Percentiles rank a stretch among this genome's conserved stretches.
Evolutionary conservation across 1,139 yeast genomes (phyloP).

Genomic region (Sugiyamaella pinicola): DNA sequence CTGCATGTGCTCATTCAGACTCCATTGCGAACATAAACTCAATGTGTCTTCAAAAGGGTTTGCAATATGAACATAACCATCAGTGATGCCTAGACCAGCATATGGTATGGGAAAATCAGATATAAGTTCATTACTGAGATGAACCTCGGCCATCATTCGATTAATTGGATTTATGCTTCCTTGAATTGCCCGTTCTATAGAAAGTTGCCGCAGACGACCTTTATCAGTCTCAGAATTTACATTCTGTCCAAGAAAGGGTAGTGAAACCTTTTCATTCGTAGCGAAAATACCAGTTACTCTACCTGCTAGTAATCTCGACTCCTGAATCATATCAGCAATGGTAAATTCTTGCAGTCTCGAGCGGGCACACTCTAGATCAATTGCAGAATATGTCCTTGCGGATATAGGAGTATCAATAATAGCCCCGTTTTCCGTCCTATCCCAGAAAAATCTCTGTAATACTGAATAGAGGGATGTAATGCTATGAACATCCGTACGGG

Average conservation of each 20-base stretch:
- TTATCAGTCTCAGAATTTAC: neutral
- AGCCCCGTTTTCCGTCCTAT: constrained; percentile 24
- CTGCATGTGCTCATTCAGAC: constrained; percentile 18
- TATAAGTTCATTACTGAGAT: constrained; percentile 20
- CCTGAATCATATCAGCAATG: constrained; percentile 21
- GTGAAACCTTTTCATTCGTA: constrained; percentile 15
- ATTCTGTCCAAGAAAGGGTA: constrained; percentile 12
- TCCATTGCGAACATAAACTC: constrained; percentile 30
- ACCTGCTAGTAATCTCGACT: constrained; percentile 27
- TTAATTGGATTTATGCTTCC: constrained; percentile 10
- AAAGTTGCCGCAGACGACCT: neutral
- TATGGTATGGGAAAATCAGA: constrained; percentile 23
- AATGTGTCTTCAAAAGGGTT: constrained; percentile 32
- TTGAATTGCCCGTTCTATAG: constrained; percentile 3
- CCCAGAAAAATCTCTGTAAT: constrained; percentile 24
- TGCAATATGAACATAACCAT: constrained; percentile 32
- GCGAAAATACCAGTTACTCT: constrained; percentile 23
- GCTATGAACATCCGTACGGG: constrained; percentile 10
- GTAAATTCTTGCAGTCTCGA: constrained; percentile 6
- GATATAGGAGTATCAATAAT: constrained; percentile 20
- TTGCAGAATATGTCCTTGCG: constrained; percentile 19
- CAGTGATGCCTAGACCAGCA: constrained; percentile 31
- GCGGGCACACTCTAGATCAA: neutral
- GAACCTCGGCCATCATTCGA: constrained; percentile 15
- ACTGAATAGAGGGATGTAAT: constrained; percentile 10